Evolutionary conservation across 2,329 filamentous ascomycete genomes (phyloP).

Genomic region (Cordyceps cateniannulata): DNA sequence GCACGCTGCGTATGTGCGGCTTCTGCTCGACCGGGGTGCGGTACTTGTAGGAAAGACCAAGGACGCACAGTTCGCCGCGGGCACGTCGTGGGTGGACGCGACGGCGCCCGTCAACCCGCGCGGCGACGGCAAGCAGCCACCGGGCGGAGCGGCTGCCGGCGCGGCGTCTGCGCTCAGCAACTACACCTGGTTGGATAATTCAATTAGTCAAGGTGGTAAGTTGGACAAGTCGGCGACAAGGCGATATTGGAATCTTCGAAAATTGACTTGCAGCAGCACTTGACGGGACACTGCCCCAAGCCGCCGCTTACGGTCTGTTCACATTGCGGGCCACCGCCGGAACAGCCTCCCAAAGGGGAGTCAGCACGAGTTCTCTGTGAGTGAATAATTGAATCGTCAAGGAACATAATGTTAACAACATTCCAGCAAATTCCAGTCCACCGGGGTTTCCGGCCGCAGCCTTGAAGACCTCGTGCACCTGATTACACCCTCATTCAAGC

Average conservation of each 20-base stretch:
- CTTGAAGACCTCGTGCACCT: constrained; percentile 20
- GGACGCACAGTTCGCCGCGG: constrained; percentile 39
- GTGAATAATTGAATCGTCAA: not conserved
- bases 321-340: constrained; percentile 21
- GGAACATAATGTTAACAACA: not conserved
- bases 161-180: constrained; percentile 30
- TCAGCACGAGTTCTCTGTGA: constrained; percentile 18
- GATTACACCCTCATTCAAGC: constrained; percentile 15
- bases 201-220: constrained; percentile 32
- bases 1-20: constrained; percentile 46
- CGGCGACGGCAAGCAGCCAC: constrained; percentile 39
- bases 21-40: constrained; percentile 54
- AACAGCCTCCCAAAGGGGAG: constrained; percentile 13
- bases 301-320: constrained; percentile 24
- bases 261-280: constrained; percentile 20
- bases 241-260: not conserved
- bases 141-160: constrained; percentile 31
- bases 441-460: constrained; percentile 20
- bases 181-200: constrained; percentile 36
- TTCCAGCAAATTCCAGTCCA: constrained; percentile 17
- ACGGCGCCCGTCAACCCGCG: constrained; percentile 38
- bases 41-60: constrained; percentile 49
- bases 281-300: constrained; percentile 18
- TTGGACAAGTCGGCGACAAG: not conserved
- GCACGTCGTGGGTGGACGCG: constrained; percentile 35